A percentile compares a stretch with the other conserved stretches of the same genome.
phyloP scores from a whole-genome alignment of 164 flowering plant species.

The Vitis riparia region DNA sequence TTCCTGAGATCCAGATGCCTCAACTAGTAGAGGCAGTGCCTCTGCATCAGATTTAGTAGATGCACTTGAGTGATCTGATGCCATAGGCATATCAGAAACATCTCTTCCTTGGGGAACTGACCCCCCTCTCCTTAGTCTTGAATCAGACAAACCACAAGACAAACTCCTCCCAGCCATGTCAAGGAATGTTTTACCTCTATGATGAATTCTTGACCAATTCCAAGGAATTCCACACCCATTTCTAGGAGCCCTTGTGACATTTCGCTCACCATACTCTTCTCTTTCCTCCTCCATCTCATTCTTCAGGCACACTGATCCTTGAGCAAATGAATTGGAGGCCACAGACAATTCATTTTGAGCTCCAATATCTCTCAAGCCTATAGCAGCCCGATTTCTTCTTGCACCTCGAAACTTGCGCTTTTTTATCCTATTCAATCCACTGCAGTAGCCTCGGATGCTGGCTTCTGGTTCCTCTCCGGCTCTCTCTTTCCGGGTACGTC shows the following conservation, averaged over 20 bases:
- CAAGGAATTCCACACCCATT: slow-evolving; percentile 96
- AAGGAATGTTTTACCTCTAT: slow-evolving; percentile 78
- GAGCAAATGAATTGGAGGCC: slow-evolving; percentile 77
- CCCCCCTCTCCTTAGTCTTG: slow-evolving; percentile 57
- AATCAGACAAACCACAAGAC: slow-evolving; percentile 87
- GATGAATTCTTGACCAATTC: slow-evolving; percentile 98
- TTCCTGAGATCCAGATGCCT: slow-evolving; percentile 68
- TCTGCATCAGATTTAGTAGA: slow-evolving; percentile 65
- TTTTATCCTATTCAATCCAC: slow-evolving; percentile 46
- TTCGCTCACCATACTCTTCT: slow-evolving; percentile 38
- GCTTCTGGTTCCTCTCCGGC: slow-evolving; percentile 36
- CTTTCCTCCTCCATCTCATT: slow-evolving; percentile 40
- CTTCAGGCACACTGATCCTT: slow-evolving; percentile 37
- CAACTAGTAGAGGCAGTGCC: slow-evolving; percentile 75
- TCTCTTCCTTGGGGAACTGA: slow-evolving; percentile 36
- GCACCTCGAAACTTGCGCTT: slow-evolving; percentile 68
- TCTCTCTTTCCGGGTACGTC: slow-evolving; percentile 26
- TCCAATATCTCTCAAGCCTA: slow-evolving; percentile 44
- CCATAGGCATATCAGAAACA: slow-evolving; percentile 39
- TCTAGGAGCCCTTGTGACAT: slow-evolving; percentile 58
- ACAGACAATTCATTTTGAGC: slow-evolving; percentile 69
- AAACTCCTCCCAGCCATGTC: slow-evolving; percentile 96
- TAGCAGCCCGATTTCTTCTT: slow-evolving; percentile 47
- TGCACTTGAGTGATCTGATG: slow-evolving; percentile 56
- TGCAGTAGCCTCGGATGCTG: slow-evolving; percentile 35